Base-by-base conservation (phyloP, 805 yeast genomes). In the Metschnikowia dekortorum region DNA sequence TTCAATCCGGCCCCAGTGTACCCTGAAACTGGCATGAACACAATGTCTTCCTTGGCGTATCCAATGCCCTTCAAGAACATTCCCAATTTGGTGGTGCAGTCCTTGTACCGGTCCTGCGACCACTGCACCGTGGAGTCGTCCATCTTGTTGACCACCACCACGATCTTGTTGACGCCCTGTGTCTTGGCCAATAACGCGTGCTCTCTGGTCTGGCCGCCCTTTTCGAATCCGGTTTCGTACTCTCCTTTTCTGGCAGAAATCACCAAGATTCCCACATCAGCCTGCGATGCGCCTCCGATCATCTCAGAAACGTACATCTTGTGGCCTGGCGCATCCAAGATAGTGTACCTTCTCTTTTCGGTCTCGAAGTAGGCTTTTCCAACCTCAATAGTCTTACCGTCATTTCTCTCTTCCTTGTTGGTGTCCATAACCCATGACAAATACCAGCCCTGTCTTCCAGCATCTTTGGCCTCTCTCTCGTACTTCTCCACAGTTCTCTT, bases 261-360 rank as follows among this genome's bases (percentile, higher is more conserved):
- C 45, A 94, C 99, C 64, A 94, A 80, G 58, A 94, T 83, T 74
- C 99, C 99, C 51, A 92, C 94, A 75, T 94, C 99, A 34, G 99
- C 99, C 76, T 94, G 99, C 42, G 98, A 91, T 16, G 99, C 99
- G 71, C 99, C 99, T 63, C 98, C 98, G 78, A 94, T 94, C 99
- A 94, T 94, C 71, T 90, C 96, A 49, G 97, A 89, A 56, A 94
- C 97, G 68, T 94, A 94, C 89, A 94, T 87, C 76, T 94, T 94
- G 79, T 94, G 99, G 47, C 99, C 99, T 58, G 99, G 99, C 8
- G 99, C 99, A 71, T 94, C 99, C 69, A 94, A 82, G 60, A 94
- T 90, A 40, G 99, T 92, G 77, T 94, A 94, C 72, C 98, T 85
- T 76, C 99, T 87, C 76, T 89, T 90, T 31, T 91, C 98, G 52